Evolutionary conservation across 1,284 basidiomycete genomes (phyloP), one percentile per base, ranked within the genome.

Genomic region (Phellinidium pouzarii): DNA sequence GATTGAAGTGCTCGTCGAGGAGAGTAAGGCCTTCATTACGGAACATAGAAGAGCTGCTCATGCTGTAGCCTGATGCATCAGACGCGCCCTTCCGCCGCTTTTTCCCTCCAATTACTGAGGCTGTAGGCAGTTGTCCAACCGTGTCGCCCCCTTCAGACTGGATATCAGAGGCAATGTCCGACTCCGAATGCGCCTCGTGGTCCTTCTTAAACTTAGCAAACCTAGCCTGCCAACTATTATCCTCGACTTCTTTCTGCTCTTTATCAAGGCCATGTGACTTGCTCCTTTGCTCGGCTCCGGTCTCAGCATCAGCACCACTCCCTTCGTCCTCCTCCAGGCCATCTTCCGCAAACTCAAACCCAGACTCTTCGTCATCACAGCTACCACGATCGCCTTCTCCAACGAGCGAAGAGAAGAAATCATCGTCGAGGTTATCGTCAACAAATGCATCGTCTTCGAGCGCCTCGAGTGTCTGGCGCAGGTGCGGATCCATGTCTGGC

Each of bases 1-100:
- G 82, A 61, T 98, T 94, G 63, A 99, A 99, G 9, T 84, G 82
- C 61, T 96, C 92, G 64, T 99, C 96, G 25, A 99, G 76, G 4
- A 84, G 86, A 43, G 88, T 82, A 31, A 99, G 71, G 0, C 91
- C 86, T 61, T 94, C 83, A 62, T 93, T 99, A 38, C 96, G 79
- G 70, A 84, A 91, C 89, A 99, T 94, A 22, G 92, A 92, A 2
- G 92, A 94, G 61, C 91, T 94, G 64, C 88, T 95, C 95, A 99
- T 98, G 65, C 87, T 91, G 74, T 94, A 94, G 9, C 91, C 91
- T 19, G 91, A 91, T 2, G 89, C 91, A 60, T 92, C 85, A 41
- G 87, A 91, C 1, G 81, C 75, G 6, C 82, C 82, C 64, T 85
- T 89, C 60, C 88, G 75, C 60, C 84, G 75, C 61, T 80, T 77